Conservation (phyloP, 1,284 basidiomycete genomes). For the Irpex lacteus region DNA sequence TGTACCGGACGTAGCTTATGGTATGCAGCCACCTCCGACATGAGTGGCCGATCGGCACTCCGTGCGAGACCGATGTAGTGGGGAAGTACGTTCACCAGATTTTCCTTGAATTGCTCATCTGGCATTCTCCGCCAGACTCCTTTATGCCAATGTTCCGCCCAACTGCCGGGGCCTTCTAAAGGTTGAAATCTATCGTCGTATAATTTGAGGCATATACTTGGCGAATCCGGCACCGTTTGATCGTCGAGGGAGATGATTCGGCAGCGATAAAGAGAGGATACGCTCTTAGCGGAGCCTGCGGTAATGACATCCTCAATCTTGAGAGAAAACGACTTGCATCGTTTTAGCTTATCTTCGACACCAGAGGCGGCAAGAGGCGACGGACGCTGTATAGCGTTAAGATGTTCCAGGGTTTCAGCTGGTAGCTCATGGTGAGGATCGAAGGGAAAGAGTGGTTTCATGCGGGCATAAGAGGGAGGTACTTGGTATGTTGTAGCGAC, state of each 20-base stretch:
- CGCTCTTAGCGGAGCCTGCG: background rate
- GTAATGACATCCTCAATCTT: background rate
- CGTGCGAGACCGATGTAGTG: background rate
- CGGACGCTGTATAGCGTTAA: background rate
- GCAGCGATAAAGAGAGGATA: background rate
- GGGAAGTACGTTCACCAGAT: background rate
- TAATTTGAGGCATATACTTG: slow-evolving; percentile 1
- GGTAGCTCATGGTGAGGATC: background rate
- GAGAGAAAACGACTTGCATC: slow-evolving; percentile 2
- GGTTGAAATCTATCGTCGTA: slow-evolving; percentile 6
- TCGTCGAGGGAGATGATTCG: background rate
- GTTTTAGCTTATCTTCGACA: background rate
- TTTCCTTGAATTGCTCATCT: background rate
- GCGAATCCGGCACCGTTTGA: background rate
- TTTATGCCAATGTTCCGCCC: background rate
- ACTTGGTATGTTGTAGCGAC: background rate
- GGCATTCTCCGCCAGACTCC: background rate
- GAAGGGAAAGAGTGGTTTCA: background rate
- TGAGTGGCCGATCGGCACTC: background rate
- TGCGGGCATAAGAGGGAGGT: background rate
- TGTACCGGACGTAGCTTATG: slow-evolving; percentile 4
- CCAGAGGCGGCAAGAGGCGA: slow-evolving; percentile 1
- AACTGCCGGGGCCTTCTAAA: background rate
- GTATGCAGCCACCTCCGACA: slow-evolving; percentile 2
- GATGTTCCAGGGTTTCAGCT: background rate